Percentiles rank a stretch among this genome's conserved stretches.
Conservation (phyloP, 2,329 filamentous ascomycete genomes). For the Curvularia sp. region DNA sequence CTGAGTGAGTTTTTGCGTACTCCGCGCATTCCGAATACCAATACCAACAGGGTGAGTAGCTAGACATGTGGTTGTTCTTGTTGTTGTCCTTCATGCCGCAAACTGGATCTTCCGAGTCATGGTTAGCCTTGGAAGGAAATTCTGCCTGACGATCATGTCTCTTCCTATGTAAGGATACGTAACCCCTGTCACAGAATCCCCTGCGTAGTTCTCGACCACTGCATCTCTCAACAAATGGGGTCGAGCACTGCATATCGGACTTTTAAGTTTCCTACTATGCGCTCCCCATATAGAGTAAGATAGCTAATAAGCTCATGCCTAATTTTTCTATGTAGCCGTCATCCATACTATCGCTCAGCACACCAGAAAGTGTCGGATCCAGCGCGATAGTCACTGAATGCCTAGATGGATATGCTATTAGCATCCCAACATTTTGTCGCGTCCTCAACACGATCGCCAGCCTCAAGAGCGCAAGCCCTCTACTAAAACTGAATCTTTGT, state of each 20-base stretch:
- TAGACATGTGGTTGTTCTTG: not conserved
- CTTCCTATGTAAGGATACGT: not conserved
- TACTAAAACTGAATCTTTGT: conserved; percentile 7
- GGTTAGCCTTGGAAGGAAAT: not conserved
- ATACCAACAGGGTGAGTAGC: not conserved
- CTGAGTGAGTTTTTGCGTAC: not conserved
- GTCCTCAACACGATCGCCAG: conserved; percentile 3
- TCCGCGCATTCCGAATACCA: not conserved
- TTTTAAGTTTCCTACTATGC: no score
- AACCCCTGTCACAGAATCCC: conserved; percentile 7
- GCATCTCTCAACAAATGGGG: no score
- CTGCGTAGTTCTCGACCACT: not conserved
- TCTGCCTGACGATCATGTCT: not conserved
- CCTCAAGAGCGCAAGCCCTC: not conserved
- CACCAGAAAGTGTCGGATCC: not conserved
- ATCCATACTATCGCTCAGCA: not conserved
- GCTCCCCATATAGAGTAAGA: not conserved
- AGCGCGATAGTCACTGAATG: conserved; percentile 3
- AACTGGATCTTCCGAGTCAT: not conserved
- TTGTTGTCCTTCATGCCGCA: not conserved
- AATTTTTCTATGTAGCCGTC: not conserved
- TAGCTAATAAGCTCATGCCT: not conserved
- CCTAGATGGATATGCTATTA: not conserved
- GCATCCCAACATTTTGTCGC: not conserved
- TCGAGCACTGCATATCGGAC: not conserved